Evolutionary conservation across 2,329 filamentous ascomycete species (phyloP).

Genomic region (Penicillium polonicum): DNA sequence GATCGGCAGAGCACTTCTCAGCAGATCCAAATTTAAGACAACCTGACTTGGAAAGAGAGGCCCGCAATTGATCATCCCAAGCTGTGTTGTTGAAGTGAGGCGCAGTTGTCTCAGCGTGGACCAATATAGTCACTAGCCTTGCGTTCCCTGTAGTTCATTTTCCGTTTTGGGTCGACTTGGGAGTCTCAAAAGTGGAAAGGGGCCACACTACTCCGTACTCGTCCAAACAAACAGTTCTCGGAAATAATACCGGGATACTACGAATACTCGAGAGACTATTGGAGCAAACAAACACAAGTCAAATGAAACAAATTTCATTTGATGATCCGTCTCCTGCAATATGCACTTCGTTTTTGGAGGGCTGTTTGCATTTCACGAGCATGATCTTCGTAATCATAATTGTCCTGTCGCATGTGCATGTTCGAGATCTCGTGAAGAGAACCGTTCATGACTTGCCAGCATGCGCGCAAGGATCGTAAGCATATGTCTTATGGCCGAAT

Average conservation of each 20-base stretch:
- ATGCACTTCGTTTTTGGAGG: background rate
- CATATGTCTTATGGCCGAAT: conserved; percentile 1
- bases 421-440: conserved; percentile 10
- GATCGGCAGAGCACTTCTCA: background rate
- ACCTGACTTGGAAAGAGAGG: background rate
- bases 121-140: conserved; percentile 1
- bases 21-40: background rate
- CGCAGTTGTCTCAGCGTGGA: conserved; percentile 7
- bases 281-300: background rate
- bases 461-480: conserved; percentile 7
- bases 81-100: background rate
- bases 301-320: conserved; percentile 1
- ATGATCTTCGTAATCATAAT: conserved; percentile 5
- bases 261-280: background rate
- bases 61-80: background rate
- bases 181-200: background rate
- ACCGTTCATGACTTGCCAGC: conserved; percentile 1
- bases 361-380: background rate
- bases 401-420: conserved; percentile 3
- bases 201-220: background rate
- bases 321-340: background rate
- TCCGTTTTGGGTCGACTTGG: background rate
- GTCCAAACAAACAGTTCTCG: background rate
- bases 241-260: background rate
- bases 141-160: conserved; percentile 1